Base-by-base conservation (phyloP, 2,329 filamentous ascomycete genomes). In the Chaetomiaceae sp. region DNA sequence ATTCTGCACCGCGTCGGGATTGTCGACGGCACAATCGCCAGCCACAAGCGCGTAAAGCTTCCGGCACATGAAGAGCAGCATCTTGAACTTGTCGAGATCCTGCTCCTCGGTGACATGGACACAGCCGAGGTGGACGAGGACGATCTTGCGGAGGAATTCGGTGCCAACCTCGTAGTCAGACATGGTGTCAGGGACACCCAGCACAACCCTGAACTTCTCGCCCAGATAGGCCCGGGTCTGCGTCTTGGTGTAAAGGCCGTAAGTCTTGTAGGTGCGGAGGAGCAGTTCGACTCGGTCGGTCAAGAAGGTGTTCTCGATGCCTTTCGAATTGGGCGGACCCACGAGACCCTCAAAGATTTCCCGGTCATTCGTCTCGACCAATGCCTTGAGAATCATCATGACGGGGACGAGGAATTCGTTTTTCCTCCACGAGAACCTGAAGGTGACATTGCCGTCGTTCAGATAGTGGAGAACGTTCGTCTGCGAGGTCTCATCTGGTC, bases 401-500 rank as follows among this genome's bases (percentile, higher is more conserved):
- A 89, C 86, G 1, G 93, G 93, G 2, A 98, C 79, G n/a, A 98
- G 79, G 61, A 88, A 98, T 67, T 98, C 93, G 57, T 89, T 88
- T 69, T 98, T 98, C 56, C 90, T 79, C 91, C 91, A 98, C 6
- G 91, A 96, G 68, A 98, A 98, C 47, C 93, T 79, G 68, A 98
- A 95, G 0, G 88, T 97, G 59, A 97, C 83, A 65, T 96, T 97
- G 54, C 93, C 93, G 64, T 98, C 93, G 58, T 78, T 88, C 47
- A 98, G 78, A 66, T 97, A 98, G 68, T 98, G 93, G 39, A 98
- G 76, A 27, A 95, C 89, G 61, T 97, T 98, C 30, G 91, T 97
- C 67, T 97, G 91, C 24, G 90, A 96, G 8, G 91, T 96, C 69
- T 98, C 89, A 67, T 98, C 93, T n/a, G 90, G 90, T 48, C 93